phyloP scores from a whole-genome alignment of 2,329 filamentous ascomycete species.

The Scedosporium dehoogii region DNA sequence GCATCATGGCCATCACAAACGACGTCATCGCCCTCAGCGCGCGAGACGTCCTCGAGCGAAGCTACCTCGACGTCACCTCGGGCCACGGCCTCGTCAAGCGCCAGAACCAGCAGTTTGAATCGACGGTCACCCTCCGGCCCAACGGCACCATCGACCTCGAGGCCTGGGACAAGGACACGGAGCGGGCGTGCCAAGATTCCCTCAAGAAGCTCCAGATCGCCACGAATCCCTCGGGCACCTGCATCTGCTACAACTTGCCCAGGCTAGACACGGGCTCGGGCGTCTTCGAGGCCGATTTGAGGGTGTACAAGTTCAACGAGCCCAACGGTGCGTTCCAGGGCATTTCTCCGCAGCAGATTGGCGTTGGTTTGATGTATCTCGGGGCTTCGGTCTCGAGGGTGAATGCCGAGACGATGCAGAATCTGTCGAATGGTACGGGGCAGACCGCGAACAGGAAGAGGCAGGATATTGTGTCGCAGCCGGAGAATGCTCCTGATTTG shows the following conservation, averaged over 20 bases:
- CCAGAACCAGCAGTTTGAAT: background rate
- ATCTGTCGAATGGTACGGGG: background rate
- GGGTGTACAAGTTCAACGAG: slow-evolving; percentile 59
- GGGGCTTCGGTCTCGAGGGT: slow-evolving; percentile 43
- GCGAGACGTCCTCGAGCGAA: slow-evolving; percentile 8
- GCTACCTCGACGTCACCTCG: slow-evolving; percentile 9
- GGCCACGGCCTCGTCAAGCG: background rate
- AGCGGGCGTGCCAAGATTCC: slow-evolving; percentile 47
- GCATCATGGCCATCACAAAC: background rate
- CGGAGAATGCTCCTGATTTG: slow-evolving; percentile 5
- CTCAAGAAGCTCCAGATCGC: slow-evolving; percentile 46
- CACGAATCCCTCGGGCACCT: slow-evolving; percentile 65
- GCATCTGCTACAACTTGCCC: slow-evolving; percentile 74
- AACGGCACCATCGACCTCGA: slow-evolving; percentile 42
- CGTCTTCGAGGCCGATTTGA: slow-evolving; percentile 66
- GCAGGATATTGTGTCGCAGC: slow-evolving; percentile 13
- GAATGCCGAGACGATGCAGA: slow-evolving; percentile 12
- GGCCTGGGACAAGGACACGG: slow-evolving; percentile 45
- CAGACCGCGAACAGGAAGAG: slow-evolving; percentile 11
- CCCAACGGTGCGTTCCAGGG: slow-evolving; percentile 43
- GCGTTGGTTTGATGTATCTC: slow-evolving; percentile 43
- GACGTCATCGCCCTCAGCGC: slow-evolving; percentile 6
- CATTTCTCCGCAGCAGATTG: slow-evolving; percentile 40
- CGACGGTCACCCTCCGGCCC: slow-evolving; percentile 23
- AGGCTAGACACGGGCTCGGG: slow-evolving; percentile 58